Evolutionary conservation across 2,329 filamentous ascomycete species (phyloP).

Genomic region (Hypomyces perniciosus): DNA sequence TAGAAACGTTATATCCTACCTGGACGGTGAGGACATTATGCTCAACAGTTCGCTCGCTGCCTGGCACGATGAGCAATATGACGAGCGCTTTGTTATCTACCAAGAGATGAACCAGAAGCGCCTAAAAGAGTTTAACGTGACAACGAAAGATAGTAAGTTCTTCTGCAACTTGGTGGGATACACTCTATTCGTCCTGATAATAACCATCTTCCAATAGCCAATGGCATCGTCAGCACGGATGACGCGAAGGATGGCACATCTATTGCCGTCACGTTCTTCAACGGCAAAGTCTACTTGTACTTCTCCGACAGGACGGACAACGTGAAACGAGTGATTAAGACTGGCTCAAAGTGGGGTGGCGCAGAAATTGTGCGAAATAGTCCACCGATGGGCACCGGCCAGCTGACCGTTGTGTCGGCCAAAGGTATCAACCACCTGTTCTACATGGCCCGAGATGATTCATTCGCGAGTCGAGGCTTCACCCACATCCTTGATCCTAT

Average conservation of each 20-base stretch:
- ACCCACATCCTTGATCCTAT: neutral
- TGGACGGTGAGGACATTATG: neutral
- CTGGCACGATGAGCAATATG: neutral
- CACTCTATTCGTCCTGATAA: neutral
- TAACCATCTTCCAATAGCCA: neutral
- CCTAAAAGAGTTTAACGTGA: conserved; percentile 1
- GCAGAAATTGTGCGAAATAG: neutral
- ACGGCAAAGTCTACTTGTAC: neutral
- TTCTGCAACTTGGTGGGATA: neutral
- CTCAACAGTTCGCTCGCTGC: neutral
- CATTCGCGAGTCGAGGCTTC: neutral
- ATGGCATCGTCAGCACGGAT: neutral
- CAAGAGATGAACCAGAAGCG: neutral
- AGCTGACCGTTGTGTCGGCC: neutral
- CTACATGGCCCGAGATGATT: neutral
- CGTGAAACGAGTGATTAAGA: neutral
- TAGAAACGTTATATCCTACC: neutral
- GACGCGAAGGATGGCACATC: neutral
- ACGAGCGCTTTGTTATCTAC: neutral
- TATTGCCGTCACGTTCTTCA: neutral
- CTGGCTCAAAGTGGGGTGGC: neutral
- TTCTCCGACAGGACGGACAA: neutral
- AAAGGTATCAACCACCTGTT: neutral
- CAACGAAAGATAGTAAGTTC: neutral
- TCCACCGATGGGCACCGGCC: neutral